These are phyloP conservation scores for Pelargonium nanum DNA, from an alignment of 345 rosid species.

Conservation along the genomic window DNA sequence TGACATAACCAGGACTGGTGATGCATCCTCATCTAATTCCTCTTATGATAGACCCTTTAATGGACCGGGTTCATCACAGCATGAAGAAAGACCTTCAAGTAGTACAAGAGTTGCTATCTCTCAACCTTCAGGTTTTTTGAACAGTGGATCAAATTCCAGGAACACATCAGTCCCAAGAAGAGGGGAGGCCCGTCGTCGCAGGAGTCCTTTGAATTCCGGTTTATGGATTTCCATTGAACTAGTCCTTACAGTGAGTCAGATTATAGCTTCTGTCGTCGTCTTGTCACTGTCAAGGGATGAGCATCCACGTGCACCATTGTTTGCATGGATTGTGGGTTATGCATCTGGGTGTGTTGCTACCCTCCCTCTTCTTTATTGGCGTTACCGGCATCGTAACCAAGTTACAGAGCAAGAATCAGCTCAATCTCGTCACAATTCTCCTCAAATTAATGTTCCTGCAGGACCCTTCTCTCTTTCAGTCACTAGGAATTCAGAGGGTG, in stretches of 20 bases:
- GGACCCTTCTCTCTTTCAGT: constrained; percentile 73
- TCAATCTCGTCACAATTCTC: constrained; percentile 49
- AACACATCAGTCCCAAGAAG: constrained; percentile 37
- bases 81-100: constrained; percentile 41
- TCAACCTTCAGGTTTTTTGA: constrained; percentile 35
- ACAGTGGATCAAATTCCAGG: constrained; percentile 44
- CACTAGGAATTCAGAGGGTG: constrained; percentile 57
- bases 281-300: constrained; percentile 69
- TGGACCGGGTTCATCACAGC: constrained; percentile 39
- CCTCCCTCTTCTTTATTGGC: constrained; percentile 87
- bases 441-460: constrained; percentile 59
- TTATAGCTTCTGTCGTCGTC: constrained; percentile 69
- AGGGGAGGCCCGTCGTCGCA: constrained; percentile 55
- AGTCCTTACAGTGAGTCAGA: constrained; percentile 72
- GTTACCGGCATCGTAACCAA: constrained; percentile 63
- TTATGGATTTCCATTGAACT: constrained; percentile 86
- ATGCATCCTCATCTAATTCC: constrained; percentile 31
- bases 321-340: constrained; percentile 85
- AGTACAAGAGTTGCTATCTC: constrained; percentile 25
- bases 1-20: constrained; percentile 40
- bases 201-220: constrained; percentile 93
- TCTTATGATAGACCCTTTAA: constrained; percentile 47
- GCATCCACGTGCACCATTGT: constrained; percentile 66
- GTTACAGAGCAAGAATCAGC: constrained; percentile 51
- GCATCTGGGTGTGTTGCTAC: constrained; percentile 83